These are phyloP conservation scores for Priceomyces fermenticarens DNA, from an alignment of 805 yeast genomes.

Conservation along the genomic window DNA sequence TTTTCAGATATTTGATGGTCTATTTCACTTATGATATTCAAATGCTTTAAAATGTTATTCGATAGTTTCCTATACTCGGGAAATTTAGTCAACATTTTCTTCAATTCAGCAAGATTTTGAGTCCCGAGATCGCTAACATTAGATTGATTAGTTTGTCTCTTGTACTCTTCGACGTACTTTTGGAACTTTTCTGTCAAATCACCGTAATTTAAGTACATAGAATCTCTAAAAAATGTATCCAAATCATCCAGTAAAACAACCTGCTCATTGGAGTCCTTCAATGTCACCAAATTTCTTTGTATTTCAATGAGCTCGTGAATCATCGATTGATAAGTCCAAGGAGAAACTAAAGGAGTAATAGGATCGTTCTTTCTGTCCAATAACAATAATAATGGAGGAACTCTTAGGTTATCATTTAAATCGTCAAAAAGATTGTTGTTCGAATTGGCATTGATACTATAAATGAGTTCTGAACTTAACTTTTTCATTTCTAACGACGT, in stretches of 20 bases:
- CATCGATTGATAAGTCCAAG: slow-evolving; percentile 99
- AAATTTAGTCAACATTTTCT: slow-evolving; percentile 82
- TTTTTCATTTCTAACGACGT: slow-evolving; percentile 63
- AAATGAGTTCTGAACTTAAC: slow-evolving; percentile 64
- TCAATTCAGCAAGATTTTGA: slow-evolving; percentile 79
- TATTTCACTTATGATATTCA: slow-evolving; percentile 83
- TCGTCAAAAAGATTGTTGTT: slow-evolving; percentile 65
- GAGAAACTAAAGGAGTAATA: slow-evolving; percentile 83
- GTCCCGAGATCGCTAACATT: slow-evolving; percentile 54
- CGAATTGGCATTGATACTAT: slow-evolving; percentile 52
- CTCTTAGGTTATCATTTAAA: slow-evolving; percentile 53
- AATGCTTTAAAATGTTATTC: slow-evolving; percentile 87
- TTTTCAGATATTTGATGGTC: slow-evolving; percentile 65
- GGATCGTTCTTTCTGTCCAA: slow-evolving; percentile 90
- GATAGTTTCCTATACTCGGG: slow-evolving; percentile 92
- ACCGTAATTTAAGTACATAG: slow-evolving; percentile 90
- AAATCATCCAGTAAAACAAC: slow-evolving; percentile 53
- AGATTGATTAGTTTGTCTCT: slow-evolving; percentile 71
- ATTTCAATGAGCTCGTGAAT: slow-evolving; percentile 89
- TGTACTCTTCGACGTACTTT: slow-evolving; percentile 78
- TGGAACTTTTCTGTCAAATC: slow-evolving; percentile 88
- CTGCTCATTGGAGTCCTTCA: slow-evolving; percentile 50
- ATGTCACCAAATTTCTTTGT: slow-evolving; percentile 71
- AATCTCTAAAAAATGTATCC: slow-evolving; percentile 74
- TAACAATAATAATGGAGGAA: slow-evolving; percentile 70